Base-by-base conservation (phyloP, 2,329 filamentous ascomycete genomes). In the Daldinia eschscholtzii region DNA sequence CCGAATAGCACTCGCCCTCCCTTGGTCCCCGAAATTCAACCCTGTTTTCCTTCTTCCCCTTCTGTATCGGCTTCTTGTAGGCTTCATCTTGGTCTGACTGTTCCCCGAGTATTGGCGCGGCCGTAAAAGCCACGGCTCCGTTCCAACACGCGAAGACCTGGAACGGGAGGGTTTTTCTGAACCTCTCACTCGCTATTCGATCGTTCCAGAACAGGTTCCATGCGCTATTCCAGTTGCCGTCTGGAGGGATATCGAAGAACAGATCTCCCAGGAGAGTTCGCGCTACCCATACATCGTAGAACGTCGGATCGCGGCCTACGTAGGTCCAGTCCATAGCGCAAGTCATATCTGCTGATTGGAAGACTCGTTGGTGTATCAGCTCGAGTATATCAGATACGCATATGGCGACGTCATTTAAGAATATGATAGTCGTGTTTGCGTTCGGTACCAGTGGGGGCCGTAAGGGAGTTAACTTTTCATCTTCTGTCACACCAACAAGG, bases 161-260 rank as follows among this genome's bases (percentile, higher is more conserved):
- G 6, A 44, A 44, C 2, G 41, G 18, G n/a, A 44, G n/a, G 10
- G 6, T 23, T 18, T 7, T 44, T 7, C n/a, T 20, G 4, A 44
- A 4, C 41, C 41, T 7, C 41, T 20, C 41, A 41, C 39, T n/a
- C 4, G 41, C 9, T 44, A 4, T 20, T 44, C 7, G 15, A 9
- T 44, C n/a, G 9, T 44, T 44, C 41, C 41, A 44, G 18, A 44
- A 44, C 9, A 44, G 41, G 18, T 44, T 44, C 41, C 41, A 44
- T 9, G 41, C 41, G 18, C 41, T 44, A 20, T 44, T 44, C 18
- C 41, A 44, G 9, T 44, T 44, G 18, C 15, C n/a, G n/a, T 18
- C n/a, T 4, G 15, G 41, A 4, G n/a, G 41, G 18, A 44, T 44
- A 20, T 44, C 18, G 18, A 44, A 44, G n/a, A 44, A 44, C 18